Percentiles rank a stretch among this genome's conserved stretches.
Conservation (phyloP, 2,329 filamentous ascomycete genomes). For the Neurospora crassa region DNA sequence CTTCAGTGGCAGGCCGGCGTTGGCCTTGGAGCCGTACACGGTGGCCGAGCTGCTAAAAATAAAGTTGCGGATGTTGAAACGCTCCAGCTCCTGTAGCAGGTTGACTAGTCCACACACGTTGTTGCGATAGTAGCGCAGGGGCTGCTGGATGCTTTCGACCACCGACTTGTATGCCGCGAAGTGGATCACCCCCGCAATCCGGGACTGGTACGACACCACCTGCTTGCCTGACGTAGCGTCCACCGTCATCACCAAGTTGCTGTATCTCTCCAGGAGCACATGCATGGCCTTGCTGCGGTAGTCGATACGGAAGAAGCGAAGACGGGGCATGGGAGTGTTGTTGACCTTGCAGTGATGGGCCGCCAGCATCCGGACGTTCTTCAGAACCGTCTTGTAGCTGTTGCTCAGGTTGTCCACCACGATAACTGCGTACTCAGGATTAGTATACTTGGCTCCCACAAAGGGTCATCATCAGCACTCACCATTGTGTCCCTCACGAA, state of each 20-base stretch:
- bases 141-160: slow-evolving; percentile 49
- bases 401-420: slow-evolving; percentile 37
- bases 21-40: slow-evolving; percentile 50
- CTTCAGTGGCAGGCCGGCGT: slow-evolving; percentile 38
- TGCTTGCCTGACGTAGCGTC: slow-evolving; percentile 8
- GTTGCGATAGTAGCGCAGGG: slow-evolving; percentile 57
- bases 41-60: slow-evolving; percentile 61
- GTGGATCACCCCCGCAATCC: slow-evolving; percentile 56
- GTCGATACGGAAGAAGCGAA: slow-evolving; percentile 30
- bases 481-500: slow-evolving; percentile 42
- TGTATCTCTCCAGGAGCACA: slow-evolving; percentile 28
- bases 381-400: slow-evolving; percentile 25
- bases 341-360: slow-evolving; percentile 19
- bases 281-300: slow-evolving; percentile 28
- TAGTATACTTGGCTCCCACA: background rate
- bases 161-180: slow-evolving; percentile 61
- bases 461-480: background rate
- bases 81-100: slow-evolving; percentile 45
- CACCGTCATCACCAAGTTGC: slow-evolving; percentile 12
- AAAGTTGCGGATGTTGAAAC: slow-evolving; percentile 54
- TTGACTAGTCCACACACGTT: slow-evolving; percentile 56
- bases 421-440: slow-evolving; percentile 24
- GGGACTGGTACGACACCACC: slow-evolving; percentile 27
- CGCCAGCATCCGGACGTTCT: slow-evolving; percentile 20
- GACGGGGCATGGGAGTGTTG: slow-evolving; percentile 16